A percentile compares a stretch with the other conserved stretches of the same genome.
Evolutionary conservation across 768 basidiomycete genomes (phyloP).

Genomic region (Lyophyllum shimeji): DNA sequence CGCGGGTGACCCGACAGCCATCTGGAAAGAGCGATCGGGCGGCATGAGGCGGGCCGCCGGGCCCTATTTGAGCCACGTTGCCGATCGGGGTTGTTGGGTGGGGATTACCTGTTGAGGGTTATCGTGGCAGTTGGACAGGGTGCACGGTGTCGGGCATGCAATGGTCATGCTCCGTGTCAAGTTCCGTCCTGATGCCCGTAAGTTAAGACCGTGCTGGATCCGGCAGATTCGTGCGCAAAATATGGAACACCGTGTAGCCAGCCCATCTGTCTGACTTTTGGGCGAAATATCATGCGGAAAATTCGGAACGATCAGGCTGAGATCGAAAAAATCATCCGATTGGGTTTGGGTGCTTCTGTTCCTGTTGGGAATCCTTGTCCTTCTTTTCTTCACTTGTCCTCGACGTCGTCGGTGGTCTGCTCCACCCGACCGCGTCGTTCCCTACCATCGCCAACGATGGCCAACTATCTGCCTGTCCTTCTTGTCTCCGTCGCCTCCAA

Average conservation of each 20-base stretch:
- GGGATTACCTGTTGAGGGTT: no score
- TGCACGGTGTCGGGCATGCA: background rate
- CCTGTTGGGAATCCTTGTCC: slow-evolving; percentile 5
- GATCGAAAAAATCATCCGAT: slow-evolving; percentile 16
- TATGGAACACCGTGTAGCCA: background rate
- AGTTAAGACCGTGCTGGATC: background rate
- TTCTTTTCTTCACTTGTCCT: slow-evolving; percentile 5
- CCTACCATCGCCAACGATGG: slow-evolving; percentile 38
- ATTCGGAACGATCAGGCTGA: slow-evolving; percentile 19
- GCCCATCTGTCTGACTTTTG: slow-evolving; percentile 3
- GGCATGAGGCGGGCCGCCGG: background rate
- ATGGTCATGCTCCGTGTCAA: background rate
- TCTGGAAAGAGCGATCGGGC: background rate
- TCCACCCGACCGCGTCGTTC: slow-evolving; percentile 9
- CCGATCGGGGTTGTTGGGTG: background rate
- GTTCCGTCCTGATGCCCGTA: background rate
- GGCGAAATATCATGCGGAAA: slow-evolving; percentile 17
- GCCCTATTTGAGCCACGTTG: background rate
- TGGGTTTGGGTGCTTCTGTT: slow-evolving; percentile 6
- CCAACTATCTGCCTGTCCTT: slow-evolving; percentile 70
- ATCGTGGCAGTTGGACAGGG: background rate
- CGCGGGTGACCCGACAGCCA: background rate
- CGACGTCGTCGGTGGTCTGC: slow-evolving; percentile 14
- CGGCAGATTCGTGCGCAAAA: background rate
- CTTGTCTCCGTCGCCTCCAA: slow-evolving; percentile 62